Evolutionary conservation across 169 alveolate genomes (phyloP).

Genomic region (Plasmodium gonderi): DNA sequence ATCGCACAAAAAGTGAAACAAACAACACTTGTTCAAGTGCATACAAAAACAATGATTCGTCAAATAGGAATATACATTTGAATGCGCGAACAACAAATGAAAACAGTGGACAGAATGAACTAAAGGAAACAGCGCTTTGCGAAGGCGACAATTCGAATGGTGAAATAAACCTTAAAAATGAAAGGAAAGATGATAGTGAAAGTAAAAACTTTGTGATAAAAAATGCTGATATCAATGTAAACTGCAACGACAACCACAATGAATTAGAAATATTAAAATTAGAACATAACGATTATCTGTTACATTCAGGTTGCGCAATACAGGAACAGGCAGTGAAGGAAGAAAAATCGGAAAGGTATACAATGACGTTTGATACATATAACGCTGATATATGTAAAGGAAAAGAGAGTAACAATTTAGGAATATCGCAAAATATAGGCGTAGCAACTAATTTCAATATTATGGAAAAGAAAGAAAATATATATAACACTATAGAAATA

Average conservation of each 20-base stretch:
- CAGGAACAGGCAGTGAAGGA: neutral
- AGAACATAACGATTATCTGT: slow-evolving; percentile 7
- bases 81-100: neutral
- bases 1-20: neutral
- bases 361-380: neutral
- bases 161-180: neutral
- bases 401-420: neutral
- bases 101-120: neutral
- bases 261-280: neutral
- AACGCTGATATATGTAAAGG: neutral
- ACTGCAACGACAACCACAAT: neutral
- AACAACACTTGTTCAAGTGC: neutral
- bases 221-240: neutral
- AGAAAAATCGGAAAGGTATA: neutral
- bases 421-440: too few relatives aligned
- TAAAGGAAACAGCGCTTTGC: neutral
- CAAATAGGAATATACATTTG: neutral
- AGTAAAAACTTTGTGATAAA: neutral
- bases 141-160: neutral
- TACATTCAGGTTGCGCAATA: neutral
- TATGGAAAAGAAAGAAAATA: slow-evolving; percentile 1
- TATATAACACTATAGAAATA: neutral
- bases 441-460: neutral
- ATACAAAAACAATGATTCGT: neutral
- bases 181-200: neutral